Evolutionary conservation across 1,139 yeast species (phyloP), one percentile per base, ranked within the genome.

Genomic region (Meyerozyma guilliermondii): DNA sequence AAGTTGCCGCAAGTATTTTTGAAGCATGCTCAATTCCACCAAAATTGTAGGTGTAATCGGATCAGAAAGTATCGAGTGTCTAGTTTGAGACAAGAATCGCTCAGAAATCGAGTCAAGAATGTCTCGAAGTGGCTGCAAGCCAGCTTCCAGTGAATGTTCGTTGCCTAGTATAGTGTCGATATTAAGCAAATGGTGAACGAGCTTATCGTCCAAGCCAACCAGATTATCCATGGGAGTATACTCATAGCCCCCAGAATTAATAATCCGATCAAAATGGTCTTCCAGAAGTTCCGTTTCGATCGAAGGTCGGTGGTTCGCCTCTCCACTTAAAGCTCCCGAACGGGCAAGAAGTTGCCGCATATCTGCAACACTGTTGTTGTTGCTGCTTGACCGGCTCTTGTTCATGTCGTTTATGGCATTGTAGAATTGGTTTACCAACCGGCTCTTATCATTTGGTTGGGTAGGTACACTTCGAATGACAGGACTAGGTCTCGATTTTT

Each of bases 351-450:
- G 18, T 38, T 41, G 45, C 14, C 41, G 28, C 35, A 50, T 35
- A 26, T 48, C 50, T 3, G 41, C 24, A 11, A 43, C 38, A 35
- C 52, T 49, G 7, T 49, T 37, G 7, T 41, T 33, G 31, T 42
- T 39, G 28, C 52, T 48, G 8, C 48, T 36, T 3, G 43, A 30
- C 34, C 41, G 39, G 26, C 52, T 48, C 26, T 41, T 41, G 20
- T 46, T 28, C n/a, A 41, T 43, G 24, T 50, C 51, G 41, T 50
- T 50, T 45, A 47, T 43, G 43, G 55, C 44, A 39, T 53, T 63
- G 51, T 66, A 70, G 50, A 71, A 71, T 47, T 69, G 75, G 49
- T 69, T 73, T 44, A 69, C 76, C 43, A 71, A 53, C 35, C 73
- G 52, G 45, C 65, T 66, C 40, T 57, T 57, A 41, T 62, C 62